A percentile compares a stretch with the other conserved stretches of the same genome.
These are phyloP conservation scores for Diaporthe nobilis DNA, from an alignment of 2,329 filamentous ascomycete genomes.

Conservation along the genomic window DNA sequence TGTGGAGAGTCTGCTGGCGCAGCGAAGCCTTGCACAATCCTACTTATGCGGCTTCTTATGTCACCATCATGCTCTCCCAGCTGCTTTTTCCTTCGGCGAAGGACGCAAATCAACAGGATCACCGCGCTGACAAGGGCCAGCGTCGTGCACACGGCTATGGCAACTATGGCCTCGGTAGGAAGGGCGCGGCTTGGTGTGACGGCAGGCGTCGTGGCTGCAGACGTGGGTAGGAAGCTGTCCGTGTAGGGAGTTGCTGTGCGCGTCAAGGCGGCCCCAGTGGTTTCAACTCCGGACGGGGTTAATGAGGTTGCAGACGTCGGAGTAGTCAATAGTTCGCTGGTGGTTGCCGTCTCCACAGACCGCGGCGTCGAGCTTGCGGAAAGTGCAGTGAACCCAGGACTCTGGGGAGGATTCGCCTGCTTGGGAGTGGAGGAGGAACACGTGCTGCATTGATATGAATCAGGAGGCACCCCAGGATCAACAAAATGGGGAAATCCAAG, in stretches of 20 bases:
- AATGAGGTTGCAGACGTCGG: not conserved
- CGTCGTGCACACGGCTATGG: constrained; percentile 59
- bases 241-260: constrained; percentile 28
- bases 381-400: not conserved
- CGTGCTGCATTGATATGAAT: constrained; percentile 48
- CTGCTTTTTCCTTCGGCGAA: constrained; percentile 51
- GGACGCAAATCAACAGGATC: constrained; percentile 54
- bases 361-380: constrained; percentile 1
- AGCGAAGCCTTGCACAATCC: constrained; percentile 44
- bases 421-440: constrained; percentile 27
- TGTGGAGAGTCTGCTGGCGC: constrained; percentile 53
- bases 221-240: constrained; percentile 23
- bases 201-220: constrained; percentile 42
- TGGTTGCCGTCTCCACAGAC: not conserved
- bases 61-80: constrained; percentile 42
- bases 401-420: constrained; percentile 3
- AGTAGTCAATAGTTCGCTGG: not conserved
- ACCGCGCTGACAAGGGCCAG: constrained; percentile 56
- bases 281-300: constrained; percentile 28
- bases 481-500: constrained; percentile 49
- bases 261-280: not conserved
- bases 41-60: constrained; percentile 43
- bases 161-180: constrained; percentile 58
- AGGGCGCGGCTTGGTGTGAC: constrained; percentile 48
- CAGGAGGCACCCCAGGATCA: constrained; percentile 55